These are phyloP conservation scores for Ceratocystis huliohia DNA, from an alignment of 2,329 filamentous ascomycete species.

Conservation along the genomic window DNA sequence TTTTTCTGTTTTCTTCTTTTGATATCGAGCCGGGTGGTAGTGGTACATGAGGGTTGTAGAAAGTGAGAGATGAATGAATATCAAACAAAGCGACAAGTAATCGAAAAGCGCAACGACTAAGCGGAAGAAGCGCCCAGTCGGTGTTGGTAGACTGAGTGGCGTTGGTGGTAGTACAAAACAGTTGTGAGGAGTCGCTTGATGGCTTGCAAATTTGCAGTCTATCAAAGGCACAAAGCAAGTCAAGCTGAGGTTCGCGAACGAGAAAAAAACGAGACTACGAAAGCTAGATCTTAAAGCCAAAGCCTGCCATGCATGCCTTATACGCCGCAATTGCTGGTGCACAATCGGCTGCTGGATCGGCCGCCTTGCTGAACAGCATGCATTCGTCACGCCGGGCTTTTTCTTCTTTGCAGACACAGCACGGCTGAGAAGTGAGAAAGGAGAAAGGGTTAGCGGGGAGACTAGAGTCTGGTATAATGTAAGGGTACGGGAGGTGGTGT, in stretches of 20 bases:
- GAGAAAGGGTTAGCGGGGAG: not conserved
- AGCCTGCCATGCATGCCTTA: slow-evolving; percentile 82
- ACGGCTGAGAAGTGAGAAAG: slow-evolving; percentile 49
- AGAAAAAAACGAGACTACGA: no score
- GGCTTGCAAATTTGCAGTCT: no score
- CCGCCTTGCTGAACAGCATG: slow-evolving; percentile 88
- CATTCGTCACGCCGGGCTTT: slow-evolving; percentile 90
- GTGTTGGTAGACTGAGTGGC: not conserved
- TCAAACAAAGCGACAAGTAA: not conserved
- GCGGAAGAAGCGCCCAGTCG: not conserved
- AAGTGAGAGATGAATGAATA: not conserved
- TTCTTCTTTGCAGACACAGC: slow-evolving; percentile 95
- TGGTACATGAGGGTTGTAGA: not conserved
- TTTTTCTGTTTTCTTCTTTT: not conserved
- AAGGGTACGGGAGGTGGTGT: no score
- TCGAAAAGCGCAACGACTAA: not conserved
- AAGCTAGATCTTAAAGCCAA: slow-evolving; percentile 61
- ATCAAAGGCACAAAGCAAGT: not conserved
- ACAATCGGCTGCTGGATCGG: slow-evolving; percentile 76
- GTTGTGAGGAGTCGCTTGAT: not conserved
- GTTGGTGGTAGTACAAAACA: slow-evolving; percentile 2
- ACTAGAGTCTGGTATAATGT: no score
- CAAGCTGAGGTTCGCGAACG: not conserved
- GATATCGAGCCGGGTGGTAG: not conserved
- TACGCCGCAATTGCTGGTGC: slow-evolving; percentile 72